Evolutionary conservation across 176 grass and related monocot species (phyloP).

Genomic region (Oryza coarctata): DNA sequence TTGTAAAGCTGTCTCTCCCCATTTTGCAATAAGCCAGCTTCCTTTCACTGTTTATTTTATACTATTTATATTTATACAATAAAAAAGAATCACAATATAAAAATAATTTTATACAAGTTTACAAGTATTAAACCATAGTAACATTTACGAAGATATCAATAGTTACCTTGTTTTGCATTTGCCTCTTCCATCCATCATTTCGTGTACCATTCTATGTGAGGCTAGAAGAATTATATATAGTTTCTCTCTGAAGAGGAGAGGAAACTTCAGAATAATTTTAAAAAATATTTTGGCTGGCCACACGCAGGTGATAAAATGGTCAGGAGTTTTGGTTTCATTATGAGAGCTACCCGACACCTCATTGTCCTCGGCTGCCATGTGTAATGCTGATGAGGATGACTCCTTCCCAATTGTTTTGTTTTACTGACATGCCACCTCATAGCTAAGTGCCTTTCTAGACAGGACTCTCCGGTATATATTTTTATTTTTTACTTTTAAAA

Average conservation of each 20-base stretch:
- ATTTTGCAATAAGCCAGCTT: too few relatives aligned
- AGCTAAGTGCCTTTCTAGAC: neutral
- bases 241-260: neutral
- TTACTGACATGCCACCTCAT: neutral
- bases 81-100: neutral
- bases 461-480: too few relatives aligned
- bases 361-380: neutral
- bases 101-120: neutral
- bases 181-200: neutral
- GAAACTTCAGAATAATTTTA: neutral
- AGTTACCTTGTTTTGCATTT: neutral
- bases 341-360: neutral
- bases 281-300: neutral
- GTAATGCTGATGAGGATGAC: neutral
- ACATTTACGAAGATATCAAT: neutral
- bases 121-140: neutral
- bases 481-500: too few relatives aligned
- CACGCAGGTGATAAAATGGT: neutral
- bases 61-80: too few relatives aligned
- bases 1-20: too few relatives aligned
- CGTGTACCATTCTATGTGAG: neutral
- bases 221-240: neutral
- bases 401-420: neutral
- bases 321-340: conserved; percentile 12
- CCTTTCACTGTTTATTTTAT: too few relatives aligned